A percentile compares a stretch with the other conserved stretches of the same genome.
phyloP scores from a whole-genome alignment of 1,284 basidiomycete genomes.

The Volvariella volvacea region DNA sequence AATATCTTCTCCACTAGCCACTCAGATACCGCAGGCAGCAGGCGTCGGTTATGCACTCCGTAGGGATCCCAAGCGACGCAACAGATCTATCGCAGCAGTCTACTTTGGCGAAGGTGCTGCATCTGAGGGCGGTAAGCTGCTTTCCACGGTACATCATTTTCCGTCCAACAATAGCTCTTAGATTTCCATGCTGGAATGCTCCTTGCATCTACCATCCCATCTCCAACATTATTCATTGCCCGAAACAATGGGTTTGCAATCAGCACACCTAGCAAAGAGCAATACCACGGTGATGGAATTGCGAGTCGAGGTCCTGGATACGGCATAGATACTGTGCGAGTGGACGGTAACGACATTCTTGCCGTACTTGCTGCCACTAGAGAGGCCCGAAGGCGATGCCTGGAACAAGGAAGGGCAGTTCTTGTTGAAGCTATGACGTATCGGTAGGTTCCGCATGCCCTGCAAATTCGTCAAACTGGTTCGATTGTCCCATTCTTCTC shows the following conservation, averaged over 20 bases:
- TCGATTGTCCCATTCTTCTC: not conserved
- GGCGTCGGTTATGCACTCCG: constrained; percentile 89
- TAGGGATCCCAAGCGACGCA: constrained; percentile 66
- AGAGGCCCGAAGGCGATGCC: constrained; percentile 72
- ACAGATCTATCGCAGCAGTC: constrained; percentile 78
- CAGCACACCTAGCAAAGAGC: constrained; percentile 86
- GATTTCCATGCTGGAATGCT: constrained; percentile 77
- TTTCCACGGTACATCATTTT: not conserved
- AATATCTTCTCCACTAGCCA: constrained; percentile 91
- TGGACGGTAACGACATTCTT: constrained; percentile 92
- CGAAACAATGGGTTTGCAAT: constrained; percentile 93
- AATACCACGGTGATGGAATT: constrained; percentile 92
- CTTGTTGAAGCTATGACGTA: constrained; percentile 93
- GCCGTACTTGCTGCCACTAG: constrained; percentile 80
- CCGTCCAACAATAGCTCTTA: constrained; percentile 12
- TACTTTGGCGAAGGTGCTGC: constrained; percentile 88
- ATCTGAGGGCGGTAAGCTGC: constrained; percentile 52
- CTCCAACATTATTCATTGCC: constrained; percentile 70
- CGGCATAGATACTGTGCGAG: constrained; percentile 84
- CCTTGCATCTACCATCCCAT: constrained; percentile 68
- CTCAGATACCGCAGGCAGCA: constrained; percentile 94
- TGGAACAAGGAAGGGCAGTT: constrained; percentile 78
- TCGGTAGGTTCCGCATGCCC: constrained; percentile 36
- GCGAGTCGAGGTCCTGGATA: constrained; percentile 91
- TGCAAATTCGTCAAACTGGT: constrained; percentile 6